Percentiles rank a stretch among this genome's conserved stretches.
Evolutionary conservation across 2,329 filamentous ascomycete species (phyloP).

Genomic region (Colletotrichum kahawae): DNA sequence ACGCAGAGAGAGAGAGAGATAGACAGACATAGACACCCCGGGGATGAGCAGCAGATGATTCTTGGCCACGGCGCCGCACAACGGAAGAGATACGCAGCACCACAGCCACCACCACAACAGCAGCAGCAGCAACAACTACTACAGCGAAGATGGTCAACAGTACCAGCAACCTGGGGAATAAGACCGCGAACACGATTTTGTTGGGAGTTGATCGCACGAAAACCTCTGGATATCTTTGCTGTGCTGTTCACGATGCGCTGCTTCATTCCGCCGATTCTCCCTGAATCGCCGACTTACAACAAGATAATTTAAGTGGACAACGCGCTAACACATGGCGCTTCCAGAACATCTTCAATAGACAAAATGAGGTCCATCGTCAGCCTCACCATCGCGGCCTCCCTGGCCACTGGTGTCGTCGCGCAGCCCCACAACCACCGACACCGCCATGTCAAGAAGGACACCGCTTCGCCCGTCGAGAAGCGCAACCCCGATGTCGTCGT

Average conservation of each 20-base stretch:
- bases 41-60: neutral
- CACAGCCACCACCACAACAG: neutral
- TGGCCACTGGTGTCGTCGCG: constrained; percentile 59
- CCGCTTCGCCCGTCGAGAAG: constrained; percentile 51
- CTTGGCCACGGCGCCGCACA: neutral
- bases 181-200: neutral
- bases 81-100: neutral
- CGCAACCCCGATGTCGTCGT: constrained; percentile 51
- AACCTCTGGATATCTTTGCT: neutral
- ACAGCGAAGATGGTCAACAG: neutral
- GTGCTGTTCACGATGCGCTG: neutral
- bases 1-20: neutral
- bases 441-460: constrained; percentile 61
- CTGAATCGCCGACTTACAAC: neutral
- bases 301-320: neutral
- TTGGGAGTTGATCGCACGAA: neutral
- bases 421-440: constrained; percentile 65
- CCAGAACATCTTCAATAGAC: constrained; percentile 2
- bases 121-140: neutral
- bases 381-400: constrained; percentile 56
- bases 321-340: neutral
- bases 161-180: neutral
- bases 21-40: neutral
- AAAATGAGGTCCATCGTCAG: constrained; percentile 56
- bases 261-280: neutral